These are phyloP conservation scores for Schizophyllum amplum DNA, from an alignment of 1,284 basidiomycete species.

Conservation along the genomic window DNA sequence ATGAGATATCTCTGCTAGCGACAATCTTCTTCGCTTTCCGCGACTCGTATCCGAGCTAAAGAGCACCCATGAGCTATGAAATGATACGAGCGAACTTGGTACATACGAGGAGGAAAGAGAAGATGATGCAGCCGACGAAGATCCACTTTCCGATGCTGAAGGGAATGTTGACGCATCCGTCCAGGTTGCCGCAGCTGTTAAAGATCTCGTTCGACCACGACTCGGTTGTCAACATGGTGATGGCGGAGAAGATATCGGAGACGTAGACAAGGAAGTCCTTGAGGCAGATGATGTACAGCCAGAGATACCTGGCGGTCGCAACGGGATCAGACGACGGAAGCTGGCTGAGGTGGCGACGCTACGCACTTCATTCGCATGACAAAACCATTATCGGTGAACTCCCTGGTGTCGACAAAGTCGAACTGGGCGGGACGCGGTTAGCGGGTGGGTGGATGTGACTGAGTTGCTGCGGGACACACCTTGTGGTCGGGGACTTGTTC, in stretches of 20 bases:
- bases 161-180: constrained; percentile 80
- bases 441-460: not conserved
- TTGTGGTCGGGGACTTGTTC: constrained; percentile 98
- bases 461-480: constrained; percentile 35
- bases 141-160: constrained; percentile 92
- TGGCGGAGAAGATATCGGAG: constrained; percentile 95
- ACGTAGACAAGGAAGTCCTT: constrained; percentile 95
- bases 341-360: constrained; percentile 1
- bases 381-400: constrained; percentile 86
- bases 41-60: constrained; percentile 81
- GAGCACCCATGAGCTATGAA: constrained; percentile 5
- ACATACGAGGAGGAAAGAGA: constrained; percentile 87
- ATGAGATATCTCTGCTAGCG: constrained; percentile 91
- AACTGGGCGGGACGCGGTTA: constrained; percentile 50
- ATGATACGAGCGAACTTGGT: not conserved
- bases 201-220: constrained; percentile 91
- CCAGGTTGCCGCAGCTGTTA: constrained; percentile 51
- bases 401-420: constrained; percentile 91
- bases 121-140: constrained; percentile 96
- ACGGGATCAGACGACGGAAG: constrained; percentile 4
- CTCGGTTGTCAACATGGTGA: constrained; percentile 91
- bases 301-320: constrained; percentile 62
- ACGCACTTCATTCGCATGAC: constrained; percentile 80
- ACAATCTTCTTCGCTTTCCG: constrained; percentile 92
- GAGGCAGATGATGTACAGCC: constrained; percentile 86